Evolutionary conservation across 208 protist genomes (phyloP), one percentile per base, ranked within the genome.

Genomic region (Acanthamoeba healyi): DNA sequence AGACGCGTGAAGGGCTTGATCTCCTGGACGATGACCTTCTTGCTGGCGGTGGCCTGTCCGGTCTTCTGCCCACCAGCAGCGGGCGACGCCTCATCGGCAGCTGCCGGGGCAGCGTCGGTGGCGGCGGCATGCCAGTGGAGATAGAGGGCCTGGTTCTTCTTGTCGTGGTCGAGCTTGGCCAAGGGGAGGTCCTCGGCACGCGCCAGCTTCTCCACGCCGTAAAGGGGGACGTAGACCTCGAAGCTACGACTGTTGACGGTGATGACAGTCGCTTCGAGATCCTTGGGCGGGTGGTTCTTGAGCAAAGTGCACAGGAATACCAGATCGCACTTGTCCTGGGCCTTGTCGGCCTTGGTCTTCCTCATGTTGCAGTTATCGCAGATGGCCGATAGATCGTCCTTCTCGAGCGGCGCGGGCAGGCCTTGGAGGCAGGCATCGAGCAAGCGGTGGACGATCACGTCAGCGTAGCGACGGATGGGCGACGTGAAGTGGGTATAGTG

Each of bases 401-500:
- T 77, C 36, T 82, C 65, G n/a, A 94, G 29, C 42, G 89, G 89
- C 42, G 42, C 63, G n/a, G 58, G n/a, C 40, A 38, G 40, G 65
- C 32, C 65, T 42, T 94, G 42, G 12, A 94, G 65, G 54, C 44
- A 58, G 36, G 96, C 67, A 19, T 95, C 91, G 9, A 99, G 94
- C n/a, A 98, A 91, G n/a, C 98, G 93, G 95, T 99, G 98, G 15
- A 99, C 98, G 42, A 56, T 4, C 2, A 6, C 7, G 32, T 93
- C 93, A 9, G 97, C 81, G 58, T 98, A 98, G 65, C 98, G 87
- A 72, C 98, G 93, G 86, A 99, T 99, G 24, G 98, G 98, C 51
- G 98, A 98, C 7, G 98, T 99, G 84, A 99, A 99, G 94, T 99
- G 98, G 24, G 98, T 99, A 95, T 99, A 99, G 67, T 97, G 51